phyloP scores from a whole-genome alignment of 768 basidiomycete species.

The Russula sp. region DNA sequence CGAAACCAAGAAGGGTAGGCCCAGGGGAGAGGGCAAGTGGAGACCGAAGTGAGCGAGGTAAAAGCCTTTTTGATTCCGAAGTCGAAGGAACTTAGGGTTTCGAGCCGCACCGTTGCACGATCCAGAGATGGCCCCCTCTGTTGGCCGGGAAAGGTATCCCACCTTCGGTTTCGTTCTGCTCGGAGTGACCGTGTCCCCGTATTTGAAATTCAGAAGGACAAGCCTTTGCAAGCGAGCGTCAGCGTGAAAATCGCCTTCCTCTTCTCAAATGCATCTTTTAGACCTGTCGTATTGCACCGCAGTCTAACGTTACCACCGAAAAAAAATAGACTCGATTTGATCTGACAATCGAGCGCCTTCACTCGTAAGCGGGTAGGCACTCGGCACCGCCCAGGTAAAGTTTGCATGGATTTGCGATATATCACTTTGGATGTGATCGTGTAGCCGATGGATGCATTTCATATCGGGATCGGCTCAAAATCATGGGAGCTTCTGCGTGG shows the following conservation, averaged over 20 bases:
- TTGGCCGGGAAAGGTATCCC: slow-evolving; percentile 9
- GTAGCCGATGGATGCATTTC: slow-evolving; percentile 6
- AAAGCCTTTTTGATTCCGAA: slow-evolving; percentile 16
- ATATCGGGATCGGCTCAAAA: slow-evolving; percentile 14
- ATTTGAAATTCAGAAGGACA: slow-evolving; percentile 13
- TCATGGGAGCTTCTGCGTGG: background rate
- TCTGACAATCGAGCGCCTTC: slow-evolving; percentile 7
- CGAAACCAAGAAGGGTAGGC: slow-evolving; percentile 6
- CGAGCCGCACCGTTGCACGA: slow-evolving; percentile 10
- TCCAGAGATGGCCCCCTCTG: background rate
- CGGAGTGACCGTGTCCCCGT: slow-evolving; percentile 4
- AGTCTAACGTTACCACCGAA: slow-evolving; percentile 10
- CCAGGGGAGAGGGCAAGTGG: slow-evolving; percentile 11
- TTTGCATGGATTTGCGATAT: slow-evolving; percentile 9
- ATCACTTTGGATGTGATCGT: slow-evolving; percentile 1
- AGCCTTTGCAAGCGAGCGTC: background rate
- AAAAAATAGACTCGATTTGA: slow-evolving; percentile 12
- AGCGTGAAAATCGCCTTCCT: slow-evolving; percentile 1
- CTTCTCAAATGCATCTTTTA: background rate
- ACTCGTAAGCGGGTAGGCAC: background rate
- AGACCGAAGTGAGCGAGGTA: slow-evolving; percentile 11
- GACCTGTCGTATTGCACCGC: background rate
- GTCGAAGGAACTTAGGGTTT: slow-evolving; percentile 15
- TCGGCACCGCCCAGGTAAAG: slow-evolving; percentile 4
- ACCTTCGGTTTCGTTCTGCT: slow-evolving; percentile 6